These are phyloP conservation scores for Mortierella sp. DNA, from an alignment of 371 early-diverging fungal species.

Conservation along the genomic window DNA sequence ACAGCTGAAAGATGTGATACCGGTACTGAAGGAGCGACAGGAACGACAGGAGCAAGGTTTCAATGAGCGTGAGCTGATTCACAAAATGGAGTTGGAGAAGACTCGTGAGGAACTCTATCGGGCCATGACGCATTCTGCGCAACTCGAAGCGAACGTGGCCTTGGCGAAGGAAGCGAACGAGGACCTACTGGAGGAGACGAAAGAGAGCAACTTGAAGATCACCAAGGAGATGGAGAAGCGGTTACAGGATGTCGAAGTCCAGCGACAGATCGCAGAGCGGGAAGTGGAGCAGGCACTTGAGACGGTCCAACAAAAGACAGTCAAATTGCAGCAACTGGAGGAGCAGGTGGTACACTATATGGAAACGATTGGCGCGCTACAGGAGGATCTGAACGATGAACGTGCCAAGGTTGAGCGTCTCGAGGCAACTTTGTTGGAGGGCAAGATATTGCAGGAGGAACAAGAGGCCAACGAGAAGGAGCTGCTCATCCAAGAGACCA, in stretches of 20 bases:
- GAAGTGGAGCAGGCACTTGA: constrained; percentile 49
- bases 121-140: constrained; percentile 22
- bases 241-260: constrained; percentile 47
- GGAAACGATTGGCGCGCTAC: constrained; percentile 44
- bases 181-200: constrained; percentile 40
- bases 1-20: constrained; percentile 46
- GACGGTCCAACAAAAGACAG: constrained; percentile 40
- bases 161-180: constrained; percentile 55
- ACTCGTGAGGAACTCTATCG: constrained; percentile 31
- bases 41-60: constrained; percentile 51
- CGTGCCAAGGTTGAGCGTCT: constrained; percentile 32
- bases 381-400: constrained; percentile 45
- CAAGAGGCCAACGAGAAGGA: constrained; percentile 33
- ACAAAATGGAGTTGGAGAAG: constrained; percentile 52
- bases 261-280: constrained; percentile 42
- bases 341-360: constrained; percentile 44
- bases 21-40: constrained; percentile 39
- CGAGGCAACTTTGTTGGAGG: constrained; percentile 40
- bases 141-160: constrained; percentile 43
- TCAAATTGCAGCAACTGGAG: constrained; percentile 37
- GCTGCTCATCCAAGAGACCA: constrained; percentile 24
- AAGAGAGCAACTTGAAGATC: constrained; percentile 46
- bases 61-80: constrained; percentile 48
- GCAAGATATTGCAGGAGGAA: constrained; percentile 37
- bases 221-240: constrained; percentile 53